Percentiles rank a stretch among this genome's conserved stretches.
Evolutionary conservation across 1,284 basidiomycete genomes (phyloP).

Genomic region (Afroboletus lepidellus): DNA sequence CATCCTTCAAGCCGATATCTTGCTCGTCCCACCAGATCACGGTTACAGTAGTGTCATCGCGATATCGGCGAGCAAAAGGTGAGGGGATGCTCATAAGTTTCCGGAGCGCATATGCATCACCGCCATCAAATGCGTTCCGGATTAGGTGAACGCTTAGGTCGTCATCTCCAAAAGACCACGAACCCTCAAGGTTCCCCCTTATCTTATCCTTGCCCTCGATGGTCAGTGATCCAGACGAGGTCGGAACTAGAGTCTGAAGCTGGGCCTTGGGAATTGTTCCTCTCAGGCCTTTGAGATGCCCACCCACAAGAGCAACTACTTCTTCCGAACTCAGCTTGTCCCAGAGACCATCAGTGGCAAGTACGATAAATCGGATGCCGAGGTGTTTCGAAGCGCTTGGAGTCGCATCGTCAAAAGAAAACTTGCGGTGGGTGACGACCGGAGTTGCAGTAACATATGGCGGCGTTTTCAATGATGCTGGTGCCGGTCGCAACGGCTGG

Average conservation of each 20-base stretch:
- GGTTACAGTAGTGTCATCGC: conserved; percentile 91
- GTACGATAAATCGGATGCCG: conserved; percentile 71
- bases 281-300: conserved; percentile 74
- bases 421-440: conserved; percentile 81
- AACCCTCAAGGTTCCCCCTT: conserved; percentile 39
- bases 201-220: conserved; percentile 66
- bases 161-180: conserved; percentile 84
- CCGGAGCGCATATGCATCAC: conserved; percentile 64
- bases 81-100: conserved; percentile 84
- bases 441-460: conserved; percentile 94
- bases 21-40: conserved; percentile 82
- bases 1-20: conserved; percentile 30
- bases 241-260: conserved; percentile 55
- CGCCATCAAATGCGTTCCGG: conserved; percentile 91
- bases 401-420: conserved; percentile 41
- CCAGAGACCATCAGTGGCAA: conserved; percentile 95
- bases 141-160: conserved; percentile 91
- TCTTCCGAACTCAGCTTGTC: conserved; percentile 95
- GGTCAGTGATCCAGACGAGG: conserved; percentile 47
- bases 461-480: conserved; percentile 74
- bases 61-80: conserved; percentile 73
- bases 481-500: conserved; percentile 57
- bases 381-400: conserved; percentile 17
- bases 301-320: conserved; percentile 87
- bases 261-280: conserved; percentile 59